Conservation (phyloP, 805 yeast species). For the Metschnikowia lachancei region DNA sequence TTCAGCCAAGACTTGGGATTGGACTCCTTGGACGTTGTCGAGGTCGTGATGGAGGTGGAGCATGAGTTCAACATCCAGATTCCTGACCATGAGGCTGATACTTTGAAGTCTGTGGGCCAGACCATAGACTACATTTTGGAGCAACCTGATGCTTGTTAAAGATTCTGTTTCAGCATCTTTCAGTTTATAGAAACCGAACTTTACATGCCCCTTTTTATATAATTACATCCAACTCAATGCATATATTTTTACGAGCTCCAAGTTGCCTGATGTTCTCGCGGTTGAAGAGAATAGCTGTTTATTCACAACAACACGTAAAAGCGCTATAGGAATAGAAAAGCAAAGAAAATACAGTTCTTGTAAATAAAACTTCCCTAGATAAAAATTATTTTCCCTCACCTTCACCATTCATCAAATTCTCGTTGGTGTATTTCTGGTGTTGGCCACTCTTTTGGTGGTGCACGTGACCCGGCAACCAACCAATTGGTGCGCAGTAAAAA, state of each 20-base stretch:
- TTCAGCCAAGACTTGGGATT: constrained; percentile 44
- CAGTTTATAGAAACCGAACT: no score
- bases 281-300: no score
- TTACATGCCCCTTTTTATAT: neutral
- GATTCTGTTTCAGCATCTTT: neutral
- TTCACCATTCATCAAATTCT: no score
- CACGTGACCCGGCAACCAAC: constrained; percentile 12
- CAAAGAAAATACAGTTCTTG: no score
- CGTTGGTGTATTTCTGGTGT: no score
- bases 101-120: constrained; percentile 46
- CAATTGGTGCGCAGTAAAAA: constrained; percentile 20
- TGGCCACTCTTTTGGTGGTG: no score
- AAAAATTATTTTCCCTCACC: no score
- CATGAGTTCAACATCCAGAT: constrained; percentile 48
- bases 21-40: constrained; percentile 48
- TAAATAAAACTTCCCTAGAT: no score
- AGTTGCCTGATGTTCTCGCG: neutral
- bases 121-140: constrained; percentile 42
- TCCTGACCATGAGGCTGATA: constrained; percentile 47
- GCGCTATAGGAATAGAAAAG: no score
- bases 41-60: constrained; percentile 47
- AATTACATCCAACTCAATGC: constrained; percentile 1
- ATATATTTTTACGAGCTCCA: neutral
- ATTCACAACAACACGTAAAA: no score
- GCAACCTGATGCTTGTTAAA: constrained; percentile 42